A percentile compares a stretch with the other conserved stretches of the same genome.
Conservation (phyloP, 352 stramenopile genomes). For the Saprolegnia diclina region DNA sequence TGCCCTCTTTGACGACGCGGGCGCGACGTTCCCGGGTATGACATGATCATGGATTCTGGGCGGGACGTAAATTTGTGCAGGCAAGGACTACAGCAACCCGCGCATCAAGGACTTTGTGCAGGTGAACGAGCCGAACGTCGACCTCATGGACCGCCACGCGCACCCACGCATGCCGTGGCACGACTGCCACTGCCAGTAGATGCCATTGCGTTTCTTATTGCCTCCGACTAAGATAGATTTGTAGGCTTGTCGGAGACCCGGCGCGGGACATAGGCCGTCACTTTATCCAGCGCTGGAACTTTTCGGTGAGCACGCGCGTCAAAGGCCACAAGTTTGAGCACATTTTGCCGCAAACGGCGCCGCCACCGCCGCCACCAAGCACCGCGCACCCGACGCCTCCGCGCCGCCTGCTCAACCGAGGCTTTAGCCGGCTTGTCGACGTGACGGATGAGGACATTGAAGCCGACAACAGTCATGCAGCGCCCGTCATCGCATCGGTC, state of each 20-base stretch:
- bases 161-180: slow-evolving; percentile 84
- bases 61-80: slow-evolving; percentile 24
- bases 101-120: slow-evolving; percentile 81
- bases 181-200: slow-evolving; percentile 60
- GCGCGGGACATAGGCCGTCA: slow-evolving; percentile 76
- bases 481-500: background rate
- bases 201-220: background rate
- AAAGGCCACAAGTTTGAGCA: slow-evolving; percentile 71
- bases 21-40: slow-evolving; percentile 42
- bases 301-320: slow-evolving; percentile 70
- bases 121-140: slow-evolving; percentile 60
- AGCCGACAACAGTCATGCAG: background rate
- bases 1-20: slow-evolving; percentile 57
- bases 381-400: background rate
- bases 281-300: slow-evolving; percentile 87
- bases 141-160: slow-evolving; percentile 65
- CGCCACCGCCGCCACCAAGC: background rate
- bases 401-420: background rate
- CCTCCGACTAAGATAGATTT: background rate
- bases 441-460: background rate
- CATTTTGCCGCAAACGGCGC: slow-evolving; percentile 39
- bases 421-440: slow-evolving; percentile 12
- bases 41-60: background rate
- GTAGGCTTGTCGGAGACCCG: slow-evolving; percentile 61
- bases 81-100: slow-evolving; percentile 83